Evolutionary conservation across 306 rosid species (phyloP).

Genomic region (Prunus mume): DNA sequence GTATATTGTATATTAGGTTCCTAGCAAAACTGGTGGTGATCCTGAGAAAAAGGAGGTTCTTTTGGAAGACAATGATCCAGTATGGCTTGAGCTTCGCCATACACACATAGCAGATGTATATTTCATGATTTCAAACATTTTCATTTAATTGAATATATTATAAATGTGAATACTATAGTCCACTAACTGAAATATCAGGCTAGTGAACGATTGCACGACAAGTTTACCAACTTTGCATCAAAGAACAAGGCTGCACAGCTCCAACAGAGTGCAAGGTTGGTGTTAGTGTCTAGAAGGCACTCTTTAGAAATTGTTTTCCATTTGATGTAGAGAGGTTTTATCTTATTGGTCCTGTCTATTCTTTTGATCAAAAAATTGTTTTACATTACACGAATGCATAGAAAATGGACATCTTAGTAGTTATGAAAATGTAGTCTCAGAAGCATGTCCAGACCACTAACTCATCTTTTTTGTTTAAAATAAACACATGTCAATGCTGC

Average conservation of each 20-base stretch:
- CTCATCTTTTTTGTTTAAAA: neutral
- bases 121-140: conserved; percentile 12
- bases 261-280: conserved; percentile 81
- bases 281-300: conserved; percentile 22
- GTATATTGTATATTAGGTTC: conserved; percentile 46
- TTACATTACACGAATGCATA: neutral
- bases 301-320: conserved; percentile 21
- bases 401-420: neutral
- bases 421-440: neutral
- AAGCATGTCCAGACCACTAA: neutral
- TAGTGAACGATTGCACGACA: conserved; percentile 81
- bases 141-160: conserved; percentile 9
- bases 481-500: neutral
- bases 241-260: conserved; percentile 97
- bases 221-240: conserved; percentile 62
- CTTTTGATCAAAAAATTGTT: neutral
- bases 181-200: conserved; percentile 59
- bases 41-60: conserved; percentile 76
- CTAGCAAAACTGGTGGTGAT: conserved; percentile 73
- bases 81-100: conserved; percentile 97
- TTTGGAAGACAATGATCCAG: conserved; percentile 72
- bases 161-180: conserved; percentile 18
- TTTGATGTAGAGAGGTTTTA: conserved; percentile 11
- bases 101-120: conserved; percentile 92
- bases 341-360: neutral